phyloP scores from a whole-genome alignment of 2,329 filamentous ascomycete species.

The Alternaria metachromatica region DNA sequence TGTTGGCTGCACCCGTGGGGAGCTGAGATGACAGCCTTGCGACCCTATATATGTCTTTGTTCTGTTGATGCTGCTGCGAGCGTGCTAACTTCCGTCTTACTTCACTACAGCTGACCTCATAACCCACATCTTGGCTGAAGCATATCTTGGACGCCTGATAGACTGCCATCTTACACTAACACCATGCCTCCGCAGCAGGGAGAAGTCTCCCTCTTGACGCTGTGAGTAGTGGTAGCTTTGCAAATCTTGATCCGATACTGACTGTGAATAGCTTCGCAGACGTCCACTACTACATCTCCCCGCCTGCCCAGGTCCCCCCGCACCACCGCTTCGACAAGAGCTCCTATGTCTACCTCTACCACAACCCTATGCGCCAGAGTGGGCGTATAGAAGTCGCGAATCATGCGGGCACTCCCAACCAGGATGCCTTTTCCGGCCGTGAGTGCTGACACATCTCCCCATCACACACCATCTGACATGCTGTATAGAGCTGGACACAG shows the following conservation, averaged over 20 bases:
- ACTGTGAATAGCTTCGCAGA: conserved; percentile 69
- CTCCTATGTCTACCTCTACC: conserved; percentile 81
- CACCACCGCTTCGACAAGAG: conserved; percentile 82
- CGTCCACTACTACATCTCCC: conserved; percentile 78
- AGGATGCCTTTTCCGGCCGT: conserved; percentile 82
- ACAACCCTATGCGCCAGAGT: conserved; percentile 70
- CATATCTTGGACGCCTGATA: conserved; percentile 15
- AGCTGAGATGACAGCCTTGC: conserved; percentile 18
- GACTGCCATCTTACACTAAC: conserved; percentile 14
- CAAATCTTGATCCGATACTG: conserved; percentile 10
- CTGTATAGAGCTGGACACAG: conserved; percentile 67
- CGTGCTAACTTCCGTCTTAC: conserved; percentile 18
- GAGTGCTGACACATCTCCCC: conserved; percentile 47
- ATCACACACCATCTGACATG: conserved; percentile 24
- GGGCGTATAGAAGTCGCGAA: conserved; percentile 80
- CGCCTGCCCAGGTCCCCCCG: conserved; percentile 69
- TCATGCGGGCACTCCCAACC: conserved; percentile 73
- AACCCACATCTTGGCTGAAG: conserved; percentile 4
- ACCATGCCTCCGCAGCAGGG: conserved; percentile 57
- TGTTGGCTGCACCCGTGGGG: conserved; percentile 21
- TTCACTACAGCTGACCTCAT: conserved; percentile 2
- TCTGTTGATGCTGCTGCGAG: conserved; percentile 17
- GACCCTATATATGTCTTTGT: conserved; percentile 25
- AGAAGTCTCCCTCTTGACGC: conserved; percentile 55
- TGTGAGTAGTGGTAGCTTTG: conserved; percentile 46